Evolutionary conservation across 169 alveolate genomes (phyloP), one percentile per base, ranked within the genome.

Genomic region (Plasmodium adleri): DNA sequence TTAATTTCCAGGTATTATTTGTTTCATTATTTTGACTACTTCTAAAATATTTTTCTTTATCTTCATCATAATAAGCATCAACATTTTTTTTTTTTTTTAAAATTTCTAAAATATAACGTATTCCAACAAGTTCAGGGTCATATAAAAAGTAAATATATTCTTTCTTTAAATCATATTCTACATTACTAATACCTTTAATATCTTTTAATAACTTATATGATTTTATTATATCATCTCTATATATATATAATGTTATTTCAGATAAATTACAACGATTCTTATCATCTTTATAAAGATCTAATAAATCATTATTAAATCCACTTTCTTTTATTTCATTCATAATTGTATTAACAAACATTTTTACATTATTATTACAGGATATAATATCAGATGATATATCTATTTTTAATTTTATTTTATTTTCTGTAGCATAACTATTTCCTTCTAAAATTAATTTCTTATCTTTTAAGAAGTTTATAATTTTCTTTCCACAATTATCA

Each of bases 21-120:
- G 58, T 80, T 80, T 80, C 90, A 43, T 80, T 80, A 52, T 80
- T 50, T 80, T 49, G 67, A 5, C 83, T 80, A 72, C 83, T 66
- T 54, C 80, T 66, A 67, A 80, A 80, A 80, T 54, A 80, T 52
- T 68, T 80, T 54, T 80, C 90, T 67, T 80, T 80, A 9, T 80
- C 90, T 80, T 80, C 90, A 80, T 80, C 90, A 66, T 80, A 80
- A 71, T 80, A 80, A 17, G 90, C 90, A 67, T 80, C 90, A 72
- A 80, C 70, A 56, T 80, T 80, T 22, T 80, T 80, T 71, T 80
- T 43, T 47, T 80, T 80, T 56, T 80, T 80, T 68, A 80, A 26
- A 12, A 32, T 8, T 80, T 80, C 90, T 72, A 80, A 67, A 20
- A 80, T 80, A 15, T 32, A 68, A 15, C 90, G 67, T 12, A 80